These are phyloP conservation scores for Phoma sp. DNA, from an alignment of 2,329 filamentous ascomycete genomes.

Conservation along the genomic window DNA sequence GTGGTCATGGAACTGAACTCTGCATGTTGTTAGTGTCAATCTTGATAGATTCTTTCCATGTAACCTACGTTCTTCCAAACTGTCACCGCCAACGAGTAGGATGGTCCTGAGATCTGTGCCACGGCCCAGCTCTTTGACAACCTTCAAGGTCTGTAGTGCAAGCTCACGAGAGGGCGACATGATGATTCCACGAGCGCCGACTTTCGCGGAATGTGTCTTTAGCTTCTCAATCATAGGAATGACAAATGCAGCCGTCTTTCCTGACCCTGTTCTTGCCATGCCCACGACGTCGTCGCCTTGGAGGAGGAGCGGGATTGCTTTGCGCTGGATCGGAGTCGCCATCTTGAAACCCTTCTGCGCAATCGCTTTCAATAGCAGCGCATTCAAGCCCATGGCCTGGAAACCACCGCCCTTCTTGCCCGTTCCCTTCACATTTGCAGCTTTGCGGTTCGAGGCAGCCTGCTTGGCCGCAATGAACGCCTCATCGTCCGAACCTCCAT, in stretches of 20 bases:
- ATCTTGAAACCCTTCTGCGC: constrained; percentile 93
- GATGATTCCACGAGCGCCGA: constrained; percentile 86
- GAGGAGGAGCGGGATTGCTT: constrained; percentile 90
- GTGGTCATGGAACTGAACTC: constrained; percentile 88
- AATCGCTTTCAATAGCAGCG: constrained; percentile 86
- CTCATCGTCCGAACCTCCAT: constrained; percentile 71
- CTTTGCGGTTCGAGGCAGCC: constrained; percentile 85
- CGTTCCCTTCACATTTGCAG: constrained; percentile 77
- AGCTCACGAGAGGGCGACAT: constrained; percentile 93
- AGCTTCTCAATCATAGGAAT: constrained; percentile 97
- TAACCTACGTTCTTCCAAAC: constrained; percentile 77
- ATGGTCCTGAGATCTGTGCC: constrained; percentile 93
- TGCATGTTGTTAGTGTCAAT: constrained; percentile 17
- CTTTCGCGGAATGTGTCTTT: constrained; percentile 82
- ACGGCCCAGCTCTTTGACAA: constrained; percentile 90
- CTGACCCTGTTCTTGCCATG: constrained; percentile 98
- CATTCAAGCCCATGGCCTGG: constrained; percentile 89
- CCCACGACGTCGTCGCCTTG: constrained; percentile 95
- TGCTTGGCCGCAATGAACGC: constrained; percentile 90
- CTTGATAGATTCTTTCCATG: neutral
- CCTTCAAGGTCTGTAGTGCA: constrained; percentile 92
- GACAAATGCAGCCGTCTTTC: constrained; percentile 97
- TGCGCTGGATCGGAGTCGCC: constrained; percentile 95
- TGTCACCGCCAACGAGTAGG: constrained; percentile 91
- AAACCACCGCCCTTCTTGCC: constrained; percentile 97